Conservation (phyloP, 169 alveolate species). For the Theileria luwenshuni region DNA sequence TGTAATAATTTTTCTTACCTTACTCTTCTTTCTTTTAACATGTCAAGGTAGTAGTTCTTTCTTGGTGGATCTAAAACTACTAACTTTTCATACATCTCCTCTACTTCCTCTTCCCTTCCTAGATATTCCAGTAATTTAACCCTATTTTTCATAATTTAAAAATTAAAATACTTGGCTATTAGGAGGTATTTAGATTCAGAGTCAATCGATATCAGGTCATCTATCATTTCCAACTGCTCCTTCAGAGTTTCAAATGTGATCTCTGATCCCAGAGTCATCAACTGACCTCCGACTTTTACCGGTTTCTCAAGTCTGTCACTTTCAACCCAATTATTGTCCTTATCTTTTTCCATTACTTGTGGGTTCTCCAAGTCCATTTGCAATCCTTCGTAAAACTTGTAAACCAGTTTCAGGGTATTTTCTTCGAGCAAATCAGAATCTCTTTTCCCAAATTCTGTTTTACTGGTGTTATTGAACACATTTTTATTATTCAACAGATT, state of each 20-base stretch:
- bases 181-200: conserved; percentile 44
- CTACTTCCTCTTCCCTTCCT: conserved; percentile 26
- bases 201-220: conserved; percentile 19
- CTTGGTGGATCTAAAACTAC: conserved; percentile 32
- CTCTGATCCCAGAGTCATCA: background rate
- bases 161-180: conserved; percentile 37
- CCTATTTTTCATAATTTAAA: background rate
- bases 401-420: background rate
- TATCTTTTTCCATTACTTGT: conserved; percentile 4
- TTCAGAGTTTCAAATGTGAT: conserved; percentile 27
- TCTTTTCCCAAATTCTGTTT: background rate
- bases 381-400: background rate
- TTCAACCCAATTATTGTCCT: background rate
- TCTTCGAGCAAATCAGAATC: conserved; percentile 5
- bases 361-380: conserved; percentile 7
- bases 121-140: conserved; percentile 34
- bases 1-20: too few relatives aligned
- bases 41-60: conserved; percentile 21
- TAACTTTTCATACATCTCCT: conserved; percentile 18
- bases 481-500: background rate
- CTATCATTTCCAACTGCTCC: conserved; percentile 41
- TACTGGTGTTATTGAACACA: background rate
- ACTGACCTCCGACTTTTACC: conserved; percentile 8
- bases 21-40: conserved; percentile 13
- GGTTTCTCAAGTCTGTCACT: conserved; percentile 6